Evolutionary conservation across 192 early-diverging fungal genomes (phyloP).

Genomic region (Diversispora eburnea): DNA sequence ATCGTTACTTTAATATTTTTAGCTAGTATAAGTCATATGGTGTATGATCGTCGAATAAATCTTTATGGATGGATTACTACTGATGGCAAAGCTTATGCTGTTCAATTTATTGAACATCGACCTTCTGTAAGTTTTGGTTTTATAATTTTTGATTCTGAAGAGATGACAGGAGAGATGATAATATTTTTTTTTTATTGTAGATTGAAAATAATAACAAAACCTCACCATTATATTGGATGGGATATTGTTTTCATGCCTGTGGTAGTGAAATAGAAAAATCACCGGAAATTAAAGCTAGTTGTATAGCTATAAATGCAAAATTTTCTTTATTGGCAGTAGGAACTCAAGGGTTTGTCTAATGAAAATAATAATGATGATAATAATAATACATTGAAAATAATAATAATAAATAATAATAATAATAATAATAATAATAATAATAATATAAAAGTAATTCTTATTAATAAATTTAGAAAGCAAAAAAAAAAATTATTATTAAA

Average conservation of each 20-base stretch:
- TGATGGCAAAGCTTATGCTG: conserved; percentile 64
- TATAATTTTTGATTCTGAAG: background rate
- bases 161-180: background rate
- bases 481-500: too few species aligned
- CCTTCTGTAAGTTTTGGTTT: conserved; percentile 29
- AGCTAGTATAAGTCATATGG: conserved; percentile 8
- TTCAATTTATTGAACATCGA: conserved; percentile 40
- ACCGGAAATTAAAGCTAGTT: conserved; percentile 44
- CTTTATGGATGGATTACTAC: conserved; percentile 56
- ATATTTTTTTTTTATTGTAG: background rate
- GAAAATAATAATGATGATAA: background rate
- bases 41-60: conserved; percentile 38
- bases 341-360: conserved; percentile 47
- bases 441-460: too few species aligned
- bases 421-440: too few species aligned
- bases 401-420: too few species aligned
- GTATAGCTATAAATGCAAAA: conserved; percentile 62
- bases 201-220: background rate
- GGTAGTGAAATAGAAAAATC: conserved; percentile 35
- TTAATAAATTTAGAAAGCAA: too few species aligned
- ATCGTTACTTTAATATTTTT: conserved; percentile 23
- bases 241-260: conserved; percentile 49
- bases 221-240: conserved; percentile 39
- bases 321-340: conserved; percentile 73
- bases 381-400: too few species aligned